Evolutionary conservation across 2,329 filamentous ascomycete genomes (phyloP), one percentile per base, ranked within the genome.

Genomic region (Botrytis galanthina): DNA sequence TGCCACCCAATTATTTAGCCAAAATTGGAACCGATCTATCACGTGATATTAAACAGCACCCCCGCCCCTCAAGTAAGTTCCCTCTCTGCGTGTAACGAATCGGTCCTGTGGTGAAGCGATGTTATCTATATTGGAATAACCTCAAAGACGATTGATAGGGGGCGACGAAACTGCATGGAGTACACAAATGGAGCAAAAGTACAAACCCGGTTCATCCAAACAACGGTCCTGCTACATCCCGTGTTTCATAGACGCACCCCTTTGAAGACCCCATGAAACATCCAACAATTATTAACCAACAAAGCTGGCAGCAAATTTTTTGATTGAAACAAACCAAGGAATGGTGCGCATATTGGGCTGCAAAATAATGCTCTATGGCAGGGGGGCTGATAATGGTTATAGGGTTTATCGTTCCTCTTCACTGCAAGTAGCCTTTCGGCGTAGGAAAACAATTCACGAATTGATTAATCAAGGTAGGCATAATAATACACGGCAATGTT

Each of bases 151-250:
- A 54, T 20, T 14, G 10, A 39, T 29, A 29, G 12, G 46, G 20
- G 16, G 48, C 39, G 18, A n/a, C 2, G 48, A 67, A 12, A 37
- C 14, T n/a, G 16, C 32, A 51, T 51, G 44, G 32, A 39, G 20
- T 20, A 18, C 10, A 46, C n/a, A 46, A 46, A 18, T 37, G 26
- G 26, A 46, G 18, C 46, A 67, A 46, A 71, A 71, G 59, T 39
- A 32, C 32, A 20, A 37, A 18, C 32, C 37, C 69, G 44, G 60
- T 72, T 72, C 70, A 57, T 72, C 70, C 70, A 66, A 72, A 72
- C 32, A 54, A 66, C 29, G 35, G 20, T 42, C 48, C 61, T 72
- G 70, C 61, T 35, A 67, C 70, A 72, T 22, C 42, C 37, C 42
- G 39, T 20, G 70, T 72, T 72, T 72, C 61, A 72, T 46, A 57